Conservation (phyloP, 2,329 filamentous ascomycete species). For the Aspergillus costaricaensis region DNA sequence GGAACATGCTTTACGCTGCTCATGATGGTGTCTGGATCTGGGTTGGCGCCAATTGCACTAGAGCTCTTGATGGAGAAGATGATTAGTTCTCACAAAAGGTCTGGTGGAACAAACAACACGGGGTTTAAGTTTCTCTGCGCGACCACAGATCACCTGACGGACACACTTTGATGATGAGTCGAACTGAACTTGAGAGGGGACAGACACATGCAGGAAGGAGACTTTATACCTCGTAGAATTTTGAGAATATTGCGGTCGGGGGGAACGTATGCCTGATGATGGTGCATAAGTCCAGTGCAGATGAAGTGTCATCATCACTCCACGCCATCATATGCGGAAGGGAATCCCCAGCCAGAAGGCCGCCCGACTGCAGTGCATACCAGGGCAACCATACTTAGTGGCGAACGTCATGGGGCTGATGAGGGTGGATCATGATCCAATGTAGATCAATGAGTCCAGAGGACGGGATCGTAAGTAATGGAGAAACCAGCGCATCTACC, state of each 20-base stretch:
- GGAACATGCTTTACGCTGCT: slow-evolving; percentile 23
- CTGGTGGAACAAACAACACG: not conserved
- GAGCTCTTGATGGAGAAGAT: too few species aligned
- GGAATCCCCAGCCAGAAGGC: not conserved
- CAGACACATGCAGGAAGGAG: not conserved
- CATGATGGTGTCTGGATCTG: slow-evolving; percentile 15
- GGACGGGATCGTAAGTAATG: too few species aligned
- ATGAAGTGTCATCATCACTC: not conserved
- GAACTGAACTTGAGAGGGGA: too few species aligned
- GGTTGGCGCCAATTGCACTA: too few species aligned
- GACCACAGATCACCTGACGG: not conserved
- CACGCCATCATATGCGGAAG: not conserved
- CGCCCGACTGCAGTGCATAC: too few species aligned
- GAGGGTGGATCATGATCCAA: too few species aligned
- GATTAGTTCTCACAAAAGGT: not conserved
- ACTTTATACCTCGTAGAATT: not conserved
- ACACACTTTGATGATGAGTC: too few species aligned
- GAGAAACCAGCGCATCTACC: too few species aligned
- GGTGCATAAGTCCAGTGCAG: not conserved
- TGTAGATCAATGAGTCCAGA: too few species aligned
- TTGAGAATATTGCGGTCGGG: too few species aligned
- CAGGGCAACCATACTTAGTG: too few species aligned
- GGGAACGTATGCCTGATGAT: not conserved
- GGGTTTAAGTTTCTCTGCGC: not conserved
- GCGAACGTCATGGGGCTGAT: too few species aligned